A percentile compares a stretch with the other conserved stretches of the same genome.
Evolutionary conservation across 257 asterid species (phyloP).

Genomic region (Nicotiana knightiana): DNA sequence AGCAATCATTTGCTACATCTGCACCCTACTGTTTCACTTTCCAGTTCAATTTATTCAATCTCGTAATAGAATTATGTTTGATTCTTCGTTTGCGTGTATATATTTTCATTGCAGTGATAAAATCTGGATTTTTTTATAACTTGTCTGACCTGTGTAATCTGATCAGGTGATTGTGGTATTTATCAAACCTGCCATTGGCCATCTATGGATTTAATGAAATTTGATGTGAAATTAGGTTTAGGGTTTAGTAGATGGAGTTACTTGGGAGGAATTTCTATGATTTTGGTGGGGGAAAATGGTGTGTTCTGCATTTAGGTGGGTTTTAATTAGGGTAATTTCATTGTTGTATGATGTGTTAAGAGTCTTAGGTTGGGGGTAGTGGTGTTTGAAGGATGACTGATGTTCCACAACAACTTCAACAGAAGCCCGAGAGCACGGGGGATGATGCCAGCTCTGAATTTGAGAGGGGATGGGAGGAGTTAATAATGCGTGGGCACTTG

Average conservation of each 20-base stretch:
- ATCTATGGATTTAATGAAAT: constrained; percentile 12
- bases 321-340: not conserved
- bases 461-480: constrained; percentile 86
- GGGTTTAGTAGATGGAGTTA: constrained; percentile 31
- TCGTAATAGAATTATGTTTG: not conserved
- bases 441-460: constrained; percentile 58
- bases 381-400: constrained; percentile 47
- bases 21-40: not conserved
- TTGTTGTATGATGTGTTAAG: not conserved
- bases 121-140: not conserved
- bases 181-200: constrained; percentile 26
- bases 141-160: not conserved
- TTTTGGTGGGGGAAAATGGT: constrained; percentile 20
- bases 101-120: not conserved
- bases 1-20: constrained; percentile 18
- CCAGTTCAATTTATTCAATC: not conserved
- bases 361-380: constrained; percentile 5
- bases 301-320: constrained; percentile 8
- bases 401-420: constrained; percentile 67
- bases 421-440: constrained; percentile 75
- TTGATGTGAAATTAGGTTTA: constrained; percentile 27
- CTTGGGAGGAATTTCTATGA: constrained; percentile 24
- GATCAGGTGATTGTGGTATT: constrained; percentile 46
- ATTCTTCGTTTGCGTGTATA: not conserved
- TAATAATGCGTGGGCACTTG: constrained; percentile 70